Conservation (phyloP, 257 asterid genomes). For the Gentiana straminea region DNA sequence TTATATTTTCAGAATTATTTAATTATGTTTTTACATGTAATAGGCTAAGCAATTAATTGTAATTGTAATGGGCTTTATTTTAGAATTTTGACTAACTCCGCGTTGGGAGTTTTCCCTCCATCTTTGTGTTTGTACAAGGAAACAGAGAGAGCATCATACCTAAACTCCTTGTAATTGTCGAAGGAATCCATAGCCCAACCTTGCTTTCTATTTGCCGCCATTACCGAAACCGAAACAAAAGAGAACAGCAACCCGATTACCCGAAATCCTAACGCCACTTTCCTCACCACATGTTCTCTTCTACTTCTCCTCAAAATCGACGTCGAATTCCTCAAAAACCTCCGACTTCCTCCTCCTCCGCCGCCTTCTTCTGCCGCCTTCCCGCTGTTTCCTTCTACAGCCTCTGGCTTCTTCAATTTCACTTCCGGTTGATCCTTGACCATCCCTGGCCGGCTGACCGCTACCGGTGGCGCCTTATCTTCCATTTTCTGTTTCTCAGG, state of each 20-base stretch:
- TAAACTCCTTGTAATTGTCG: conserved; percentile 47
- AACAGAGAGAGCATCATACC: conserved; percentile 6
- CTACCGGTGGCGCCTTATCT: conserved; percentile 18
- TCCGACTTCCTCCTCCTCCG: conserved; percentile 19
- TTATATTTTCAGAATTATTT: no score
- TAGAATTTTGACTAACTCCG: no score
- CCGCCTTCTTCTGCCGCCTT: conserved; percentile 17
- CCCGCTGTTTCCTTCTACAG: conserved; percentile 5
- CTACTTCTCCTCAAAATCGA: conserved; percentile 6
- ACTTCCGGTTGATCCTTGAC: conserved; percentile 20
- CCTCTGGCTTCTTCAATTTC: conserved; percentile 17
- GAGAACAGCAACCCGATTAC: conserved; percentile 42
- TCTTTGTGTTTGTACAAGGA: no score
- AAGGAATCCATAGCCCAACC: conserved; percentile 92
- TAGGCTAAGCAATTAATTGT: no score
- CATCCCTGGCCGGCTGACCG: conserved; percentile 14
- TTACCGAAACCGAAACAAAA: conserved; percentile 60
- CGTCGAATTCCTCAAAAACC: conserved; percentile 14
- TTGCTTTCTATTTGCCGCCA: conserved; percentile 73
- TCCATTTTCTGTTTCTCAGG: conserved; percentile 8
- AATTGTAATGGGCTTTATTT: no score
- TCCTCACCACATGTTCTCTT: conserved; percentile 15
- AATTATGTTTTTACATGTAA: no score
- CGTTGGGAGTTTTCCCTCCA: no score
- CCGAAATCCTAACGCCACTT: conserved; percentile 49